Conservation (phyloP, 257 asterid genomes). For the Solanum tarapatanum region DNA sequence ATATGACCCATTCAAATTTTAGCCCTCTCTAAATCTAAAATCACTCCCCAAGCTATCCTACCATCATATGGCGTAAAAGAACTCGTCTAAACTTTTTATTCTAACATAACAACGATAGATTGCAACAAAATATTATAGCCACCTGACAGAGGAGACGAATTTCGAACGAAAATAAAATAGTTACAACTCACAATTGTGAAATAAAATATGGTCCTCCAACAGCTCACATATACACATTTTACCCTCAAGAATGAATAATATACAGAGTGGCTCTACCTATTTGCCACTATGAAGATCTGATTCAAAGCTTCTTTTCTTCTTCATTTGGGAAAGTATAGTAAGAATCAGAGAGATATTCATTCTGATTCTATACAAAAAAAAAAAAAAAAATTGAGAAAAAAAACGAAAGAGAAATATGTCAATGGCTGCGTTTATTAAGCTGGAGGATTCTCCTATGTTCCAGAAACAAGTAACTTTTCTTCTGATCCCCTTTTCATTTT, state of each 20-base stretch:
- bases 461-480: constrained; percentile 55
- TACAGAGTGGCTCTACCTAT: background rate
- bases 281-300: background rate
- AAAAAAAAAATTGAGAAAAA: background rate
- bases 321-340: background rate
- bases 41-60: background rate
- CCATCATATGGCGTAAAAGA: fast-evolving
- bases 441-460: constrained; percentile 98
- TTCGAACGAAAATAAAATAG: background rate
- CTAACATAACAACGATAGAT: background rate
- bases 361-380: background rate
- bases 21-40: background rate
- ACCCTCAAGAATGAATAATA: background rate
- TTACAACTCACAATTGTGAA: background rate
- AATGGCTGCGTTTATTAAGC: constrained; percentile 76
- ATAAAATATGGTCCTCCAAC: background rate
- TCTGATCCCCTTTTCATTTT: background rate
- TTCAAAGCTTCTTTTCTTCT: background rate
- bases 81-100: background rate
- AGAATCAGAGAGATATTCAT: background rate
- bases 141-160: fast-evolving
- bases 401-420: background rate
- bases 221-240: background rate
- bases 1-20: background rate
- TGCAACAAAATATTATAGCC: background rate